phyloP scores from a whole-genome alignment of 208 protist species.

The Crithidia expoeki region DNA sequence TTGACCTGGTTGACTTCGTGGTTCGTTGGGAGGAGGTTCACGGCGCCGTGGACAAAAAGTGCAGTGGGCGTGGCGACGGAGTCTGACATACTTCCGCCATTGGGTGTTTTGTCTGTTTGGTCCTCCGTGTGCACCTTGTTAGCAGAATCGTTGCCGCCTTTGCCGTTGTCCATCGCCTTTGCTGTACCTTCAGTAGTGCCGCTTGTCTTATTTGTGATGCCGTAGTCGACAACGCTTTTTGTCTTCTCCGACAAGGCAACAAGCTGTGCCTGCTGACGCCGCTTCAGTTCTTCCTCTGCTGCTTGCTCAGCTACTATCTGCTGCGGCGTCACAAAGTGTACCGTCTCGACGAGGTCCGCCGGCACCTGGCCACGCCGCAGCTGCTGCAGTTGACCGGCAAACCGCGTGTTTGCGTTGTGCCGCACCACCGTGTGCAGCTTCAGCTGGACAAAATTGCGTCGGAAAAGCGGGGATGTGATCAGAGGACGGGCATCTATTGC shows the following conservation, averaged over 20 bases:
- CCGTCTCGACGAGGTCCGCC: slow-evolving; percentile 57
- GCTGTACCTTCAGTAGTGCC: background rate
- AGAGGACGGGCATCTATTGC: slow-evolving; percentile 67
- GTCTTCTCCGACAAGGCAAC: background rate
- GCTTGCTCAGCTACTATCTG: slow-evolving; percentile 30
- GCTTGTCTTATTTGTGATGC: too few species aligned
- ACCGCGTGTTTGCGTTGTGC: slow-evolving; percentile 50
- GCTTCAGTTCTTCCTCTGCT: slow-evolving; percentile 12
- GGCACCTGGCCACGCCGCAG: slow-evolving; percentile 81
- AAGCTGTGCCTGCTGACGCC: slow-evolving; percentile 1
- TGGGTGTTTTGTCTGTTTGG: background rate
- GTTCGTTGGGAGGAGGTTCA: slow-evolving; percentile 89
- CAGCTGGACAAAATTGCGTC: slow-evolving; percentile 78
- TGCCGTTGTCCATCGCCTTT: background rate
- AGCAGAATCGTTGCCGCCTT: background rate
- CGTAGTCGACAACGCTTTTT: background rate
- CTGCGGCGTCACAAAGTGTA: slow-evolving; percentile 50
- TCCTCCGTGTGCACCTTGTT: too few species aligned
- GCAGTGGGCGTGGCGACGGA: background rate
- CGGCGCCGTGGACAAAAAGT: slow-evolving; percentile 55
- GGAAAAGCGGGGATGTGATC: slow-evolving; percentile 74
- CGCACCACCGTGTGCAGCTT: slow-evolving; percentile 76
- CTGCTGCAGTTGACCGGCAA: slow-evolving; percentile 67
- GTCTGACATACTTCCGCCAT: background rate
- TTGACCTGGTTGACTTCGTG: slow-evolving; percentile 69